Base-by-base conservation (phyloP, 192 early-diverging fungal species). In the Rhizophlyctis rosea region DNA sequence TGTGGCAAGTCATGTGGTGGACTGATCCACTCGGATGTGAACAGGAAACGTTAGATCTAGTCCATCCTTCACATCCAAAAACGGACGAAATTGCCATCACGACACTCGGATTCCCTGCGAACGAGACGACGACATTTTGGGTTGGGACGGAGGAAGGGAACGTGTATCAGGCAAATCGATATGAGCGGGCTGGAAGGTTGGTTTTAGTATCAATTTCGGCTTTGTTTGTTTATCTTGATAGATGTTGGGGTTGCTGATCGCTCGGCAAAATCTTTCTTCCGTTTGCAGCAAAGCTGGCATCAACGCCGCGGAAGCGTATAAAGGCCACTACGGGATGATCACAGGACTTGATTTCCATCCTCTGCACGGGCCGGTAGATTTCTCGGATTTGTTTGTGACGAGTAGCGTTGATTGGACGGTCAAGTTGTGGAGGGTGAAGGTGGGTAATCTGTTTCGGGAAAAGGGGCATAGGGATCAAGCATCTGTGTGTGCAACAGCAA, bases 21-120 rank as follows among this genome's bases (percentile, higher is more conserved):
- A 49, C 24, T 62, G 31, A 68, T 48, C 54, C 35, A 67, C 33
- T 28, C 75, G 16, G 67, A 33, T 49, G 25, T 25, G 31, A 16
- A 28, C 52, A 86, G 84, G 95, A 98, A 74, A 80, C 81, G 28
- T 63, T 96, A 32, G 88, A 95, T 67, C 70, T 98, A 30, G 69
- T 88, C 7, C 85, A 89, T 62, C 80, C 87, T 1, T 70, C 82
- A 0, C 88, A 91, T 69, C 73, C 81, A 13, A 90, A 88, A 57
- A 95, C 91, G 14, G 92, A 96, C 64, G 98, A 98, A 67, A 89
- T 98, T 25, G 89, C 95, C 1, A 87, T 95, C 5, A 98, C 98
- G 0, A 82, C 86, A 51, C 74, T 96, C 50, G 92, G 86, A 49
- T 96, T 98, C 80, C 93, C 91, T 33, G 86, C 88, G 68, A 89